Base-by-base conservation (phyloP, 148 eudicot genomes). In the Selenicereus undatus region DNA sequence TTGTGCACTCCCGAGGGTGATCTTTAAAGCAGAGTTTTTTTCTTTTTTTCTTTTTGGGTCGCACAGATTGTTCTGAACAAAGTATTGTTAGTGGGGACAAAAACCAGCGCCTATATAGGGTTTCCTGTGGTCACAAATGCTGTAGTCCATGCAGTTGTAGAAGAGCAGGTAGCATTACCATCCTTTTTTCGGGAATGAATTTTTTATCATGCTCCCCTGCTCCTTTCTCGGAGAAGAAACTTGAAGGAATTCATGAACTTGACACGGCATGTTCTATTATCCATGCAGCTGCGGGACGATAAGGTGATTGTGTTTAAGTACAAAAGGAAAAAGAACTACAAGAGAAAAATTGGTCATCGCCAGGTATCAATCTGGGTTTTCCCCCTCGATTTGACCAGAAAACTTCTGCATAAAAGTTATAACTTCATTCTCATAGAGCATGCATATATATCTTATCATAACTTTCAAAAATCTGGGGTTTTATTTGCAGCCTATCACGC, bases 331-430 rank as follows among this genome's bases (percentile, higher is more conserved):
- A 96, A 96, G 91, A 88, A 90, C 80, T 95, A 95, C 81, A 81
- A 93, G 78, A 88, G 99, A 87, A 95, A 89, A 79, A 95, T 92
- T 56, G 99, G 99, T 80, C 99, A 93, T 81, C 86, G 99, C 78
- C 98, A 95, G 99, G 99, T 95, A 90, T 42, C 27, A 5, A 22
- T 80, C 58, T 79, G 71, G 36, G 6, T 76, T 77, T 48, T 5
- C 16, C 62, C n/a, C 62, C 62, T 29, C 14, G 32, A 72, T 42
- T 64, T 50, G 65, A 30, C 35, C 16, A 29, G 42, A 69, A 45
- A 56, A 48, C 26, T 36, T 24, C 3, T 39, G 3, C 43, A 39
- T 39, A 39, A 4, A 39, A 39, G 9, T 27, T 5, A 9, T 11
- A 21, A 4, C 1, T 39, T 58, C 24, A 30, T 11, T 35, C 20